Evolutionary conservation across 176 grass and related monocot genomes (phyloP).

Genomic region (Urochloa ruziziensis): DNA sequence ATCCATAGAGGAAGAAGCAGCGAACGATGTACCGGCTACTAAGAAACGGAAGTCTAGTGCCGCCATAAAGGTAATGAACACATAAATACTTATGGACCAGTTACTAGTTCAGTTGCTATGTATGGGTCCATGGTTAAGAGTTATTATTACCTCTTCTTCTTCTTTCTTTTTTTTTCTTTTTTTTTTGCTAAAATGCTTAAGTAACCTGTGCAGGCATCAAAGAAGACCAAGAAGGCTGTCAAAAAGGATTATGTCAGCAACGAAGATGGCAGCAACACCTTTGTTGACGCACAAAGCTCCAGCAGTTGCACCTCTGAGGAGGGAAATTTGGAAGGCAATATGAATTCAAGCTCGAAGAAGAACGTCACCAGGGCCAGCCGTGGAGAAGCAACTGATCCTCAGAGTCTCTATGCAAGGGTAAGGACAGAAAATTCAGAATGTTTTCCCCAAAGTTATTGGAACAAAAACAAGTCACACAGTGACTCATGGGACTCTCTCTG

Average conservation of each 20-base stretch:
- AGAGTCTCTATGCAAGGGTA: constrained; percentile 93
- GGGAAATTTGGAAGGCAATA: constrained; percentile 38
- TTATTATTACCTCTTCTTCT: no score
- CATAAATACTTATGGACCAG: neutral
- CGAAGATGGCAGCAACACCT: constrained; percentile 30
- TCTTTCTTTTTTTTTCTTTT: no score
- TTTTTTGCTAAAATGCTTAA: neutral
- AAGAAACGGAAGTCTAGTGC: constrained; percentile 58
- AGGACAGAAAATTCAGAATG: neutral
- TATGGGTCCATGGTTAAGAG: constrained; percentile 21
- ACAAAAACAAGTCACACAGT: neutral
- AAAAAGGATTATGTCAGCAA: constrained; percentile 28
- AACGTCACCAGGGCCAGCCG: constrained; percentile 42
- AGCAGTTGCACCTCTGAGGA: constrained; percentile 82
- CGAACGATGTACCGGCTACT: constrained; percentile 5
- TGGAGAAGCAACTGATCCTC: constrained; percentile 72
- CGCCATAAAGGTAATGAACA: constrained; percentile 41
- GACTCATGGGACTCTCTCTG: constrained; percentile 1
- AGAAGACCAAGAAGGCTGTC: constrained; percentile 45
- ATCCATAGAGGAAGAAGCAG: constrained; percentile 48
- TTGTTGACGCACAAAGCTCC: constrained; percentile 53
- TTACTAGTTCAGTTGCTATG: neutral
- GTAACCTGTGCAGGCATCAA: constrained; percentile 44
- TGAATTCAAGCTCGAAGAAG: constrained; percentile 42
- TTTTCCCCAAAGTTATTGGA: neutral